Base-by-base conservation (phyloP, 129 eudicot genomes). In the Pulicaria dysenterica region DNA sequence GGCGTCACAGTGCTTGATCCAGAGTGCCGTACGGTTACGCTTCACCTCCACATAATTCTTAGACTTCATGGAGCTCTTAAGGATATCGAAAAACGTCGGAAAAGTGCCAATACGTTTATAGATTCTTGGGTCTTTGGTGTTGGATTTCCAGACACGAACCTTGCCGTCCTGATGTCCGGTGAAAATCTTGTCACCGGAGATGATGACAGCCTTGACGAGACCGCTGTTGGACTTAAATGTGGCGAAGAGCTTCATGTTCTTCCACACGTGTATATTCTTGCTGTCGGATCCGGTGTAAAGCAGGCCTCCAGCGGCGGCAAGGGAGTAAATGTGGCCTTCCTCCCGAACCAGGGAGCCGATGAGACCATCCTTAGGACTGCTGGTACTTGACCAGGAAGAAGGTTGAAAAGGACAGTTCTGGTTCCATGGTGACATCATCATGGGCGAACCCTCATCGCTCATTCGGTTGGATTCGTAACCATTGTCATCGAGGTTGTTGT, bases 361-460 rank as follows among this genome's bases (percentile, higher is more conserved):
- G 24, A 81, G 73, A 73, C 67, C 69, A 14, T 58, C 47, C 34
- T 48, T 40, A 9, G 59, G 64, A 0, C 85, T 80, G 7, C 77
- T 17, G 11, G 45, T 36, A 5, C 72, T 77, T 31, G 86, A 75
- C 86, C 91, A 83, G 5, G 80, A 70, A 11, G 87, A 73, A 24
- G 78, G 78, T 17, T 73, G 78, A 50, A 69, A 86, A 5, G 86
- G 79, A 31, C 49, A 63, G 24, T 42, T 56, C 11, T 83, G 94
- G 70, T 87, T 87, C 96, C 96, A 90, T 7, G 96, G 96, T 16
- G 96, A 92, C 98, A 89, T 89, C 92, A 76, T 85, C 92, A 89
- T 70, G 0, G 96, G 95, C 0, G 95, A 93, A 7, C 82, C 91
- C n/a, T 93, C 98, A 3, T 85, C 81, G 82, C 95, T 87, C 17